Evolutionary conservation across 345 rosid species (phyloP).

Genomic region (Eutrema heterophyllum): DNA sequence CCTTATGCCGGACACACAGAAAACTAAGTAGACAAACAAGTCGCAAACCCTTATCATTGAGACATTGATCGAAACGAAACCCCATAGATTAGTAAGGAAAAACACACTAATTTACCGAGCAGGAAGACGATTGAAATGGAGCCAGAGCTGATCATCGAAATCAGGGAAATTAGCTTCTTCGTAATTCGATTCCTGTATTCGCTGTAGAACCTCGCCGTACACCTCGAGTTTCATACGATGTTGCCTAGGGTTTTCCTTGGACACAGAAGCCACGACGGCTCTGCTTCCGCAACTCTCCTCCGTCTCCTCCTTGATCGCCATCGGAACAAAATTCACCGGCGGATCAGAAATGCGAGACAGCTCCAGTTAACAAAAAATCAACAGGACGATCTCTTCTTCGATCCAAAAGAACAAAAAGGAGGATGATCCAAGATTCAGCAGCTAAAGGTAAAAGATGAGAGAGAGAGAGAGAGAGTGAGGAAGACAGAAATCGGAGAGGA

Average conservation of each 20-base stretch:
- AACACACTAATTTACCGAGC: slow-evolving; percentile 51
- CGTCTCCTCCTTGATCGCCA: slow-evolving; percentile 83
- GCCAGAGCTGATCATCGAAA: slow-evolving; percentile 95
- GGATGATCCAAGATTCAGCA: slow-evolving; percentile 32
- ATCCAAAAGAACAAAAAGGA: background rate
- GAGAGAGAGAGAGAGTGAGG: too few species aligned
- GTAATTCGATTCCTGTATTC: slow-evolving; percentile 64
- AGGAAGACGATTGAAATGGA: slow-evolving; percentile 95
- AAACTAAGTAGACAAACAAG: background rate
- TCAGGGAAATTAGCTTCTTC: slow-evolving; percentile 69
- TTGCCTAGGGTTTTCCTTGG: slow-evolving; percentile 57
- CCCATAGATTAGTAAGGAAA: background rate
- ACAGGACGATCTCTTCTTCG: slow-evolving; percentile 12
- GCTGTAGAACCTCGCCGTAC: slow-evolving; percentile 66
- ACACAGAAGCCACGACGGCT: slow-evolving; percentile 47
- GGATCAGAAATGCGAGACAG: background rate
- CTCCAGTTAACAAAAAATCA: slow-evolving; percentile 18
- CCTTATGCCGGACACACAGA: background rate
- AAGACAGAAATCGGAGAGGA: background rate
- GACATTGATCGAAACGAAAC: background rate
- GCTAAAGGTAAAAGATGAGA: background rate
- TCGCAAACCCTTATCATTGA: background rate
- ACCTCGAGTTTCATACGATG: slow-evolving; percentile 83
- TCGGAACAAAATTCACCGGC: slow-evolving; percentile 13
- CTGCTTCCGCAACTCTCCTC: slow-evolving; percentile 89